Evolutionary conservation across 1,284 basidiomycete genomes (phyloP).

Genomic region (Austroboletus novae-zelandiae): DNA sequence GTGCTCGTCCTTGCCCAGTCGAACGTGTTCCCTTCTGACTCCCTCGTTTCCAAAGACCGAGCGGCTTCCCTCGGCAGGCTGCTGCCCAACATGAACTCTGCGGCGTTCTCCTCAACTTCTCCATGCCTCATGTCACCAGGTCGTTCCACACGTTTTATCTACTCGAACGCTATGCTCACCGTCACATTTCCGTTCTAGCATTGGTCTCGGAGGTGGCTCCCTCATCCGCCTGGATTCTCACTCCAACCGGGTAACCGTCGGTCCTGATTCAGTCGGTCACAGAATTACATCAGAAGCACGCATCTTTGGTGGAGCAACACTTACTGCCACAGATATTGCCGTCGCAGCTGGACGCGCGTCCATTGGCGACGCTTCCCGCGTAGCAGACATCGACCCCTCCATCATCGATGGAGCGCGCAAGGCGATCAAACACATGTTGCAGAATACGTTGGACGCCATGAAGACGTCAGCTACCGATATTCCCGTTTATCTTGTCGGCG

Average conservation of each 20-base stretch:
- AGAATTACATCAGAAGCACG: constrained; percentile 45
- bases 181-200: constrained; percentile 23
- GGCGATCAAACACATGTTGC: constrained; percentile 48
- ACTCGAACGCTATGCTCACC: neutral
- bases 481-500: constrained; percentile 53
- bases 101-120: constrained; percentile 33
- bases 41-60: constrained; percentile 21
- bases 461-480: constrained; percentile 53
- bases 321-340: constrained; percentile 57
- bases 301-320: constrained; percentile 49
- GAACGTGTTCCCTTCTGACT: constrained; percentile 12
- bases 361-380: constrained; percentile 41
- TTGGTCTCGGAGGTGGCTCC: constrained; percentile 58
- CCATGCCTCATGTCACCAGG: constrained; percentile 42
- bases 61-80: constrained; percentile 49
- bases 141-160: constrained; percentile 15
- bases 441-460: constrained; percentile 49
- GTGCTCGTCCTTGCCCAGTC: constrained; percentile 11
- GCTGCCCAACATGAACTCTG: constrained; percentile 44
- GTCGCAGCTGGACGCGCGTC: constrained; percentile 42
- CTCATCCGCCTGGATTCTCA: constrained; percentile 37
- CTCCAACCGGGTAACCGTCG: constrained; percentile 42
- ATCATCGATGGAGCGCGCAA: constrained; percentile 34
- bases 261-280: constrained; percentile 61
- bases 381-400: constrained; percentile 30